phyloP scores from a whole-genome alignment of 208 protist genomes.

The Crithidia fasciculata region DNA sequence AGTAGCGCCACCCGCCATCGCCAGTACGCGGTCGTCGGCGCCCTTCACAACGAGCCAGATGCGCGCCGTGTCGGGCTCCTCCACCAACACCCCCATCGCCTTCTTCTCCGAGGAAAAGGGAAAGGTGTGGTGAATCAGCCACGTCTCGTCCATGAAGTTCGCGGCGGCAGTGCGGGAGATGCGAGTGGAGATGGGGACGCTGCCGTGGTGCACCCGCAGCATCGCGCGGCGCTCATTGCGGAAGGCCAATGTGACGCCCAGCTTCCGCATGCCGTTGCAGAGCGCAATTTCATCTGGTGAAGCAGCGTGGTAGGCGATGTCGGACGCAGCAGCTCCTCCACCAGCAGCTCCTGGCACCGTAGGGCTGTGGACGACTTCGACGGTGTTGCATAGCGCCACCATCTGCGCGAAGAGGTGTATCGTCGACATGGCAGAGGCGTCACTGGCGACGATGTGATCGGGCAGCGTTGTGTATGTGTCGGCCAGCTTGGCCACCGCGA shows the following conservation, averaged over 20 bases:
- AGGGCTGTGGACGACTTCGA: slow-evolving; percentile 50
- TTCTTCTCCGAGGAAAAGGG: slow-evolving; percentile 89
- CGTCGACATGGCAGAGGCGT: slow-evolving; percentile 4
- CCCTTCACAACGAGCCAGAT: slow-evolving; percentile 86
- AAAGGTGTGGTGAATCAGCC: slow-evolving; percentile 82
- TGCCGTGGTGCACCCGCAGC: slow-evolving; percentile 25
- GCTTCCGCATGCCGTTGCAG: slow-evolving; percentile 65
- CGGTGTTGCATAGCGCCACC: slow-evolving; percentile 91
- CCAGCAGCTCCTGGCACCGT: background rate
- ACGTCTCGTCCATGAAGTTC: slow-evolving; percentile 36
- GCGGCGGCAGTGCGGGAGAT: background rate
- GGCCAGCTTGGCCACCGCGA: slow-evolving; percentile 20
- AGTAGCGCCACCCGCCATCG: slow-evolving; percentile 33
- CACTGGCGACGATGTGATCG: background rate
- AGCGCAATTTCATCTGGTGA: slow-evolving; percentile 97
- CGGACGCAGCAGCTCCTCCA: background rate
- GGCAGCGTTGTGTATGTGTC: slow-evolving; percentile 5
- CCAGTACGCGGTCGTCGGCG: slow-evolving; percentile 84
- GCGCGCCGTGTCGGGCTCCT: slow-evolving; percentile 34
- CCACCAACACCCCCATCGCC: slow-evolving; percentile 87
- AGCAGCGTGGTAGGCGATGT: slow-evolving; percentile 73
- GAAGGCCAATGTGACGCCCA: slow-evolving; percentile 58
- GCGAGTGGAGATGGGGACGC: background rate
- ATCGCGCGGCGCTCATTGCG: slow-evolving; percentile 34
- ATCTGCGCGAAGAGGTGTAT: slow-evolving; percentile 63